phyloP scores from a whole-genome alignment of 2,329 filamentous ascomycete species.

The Claviceps sp. region DNA sequence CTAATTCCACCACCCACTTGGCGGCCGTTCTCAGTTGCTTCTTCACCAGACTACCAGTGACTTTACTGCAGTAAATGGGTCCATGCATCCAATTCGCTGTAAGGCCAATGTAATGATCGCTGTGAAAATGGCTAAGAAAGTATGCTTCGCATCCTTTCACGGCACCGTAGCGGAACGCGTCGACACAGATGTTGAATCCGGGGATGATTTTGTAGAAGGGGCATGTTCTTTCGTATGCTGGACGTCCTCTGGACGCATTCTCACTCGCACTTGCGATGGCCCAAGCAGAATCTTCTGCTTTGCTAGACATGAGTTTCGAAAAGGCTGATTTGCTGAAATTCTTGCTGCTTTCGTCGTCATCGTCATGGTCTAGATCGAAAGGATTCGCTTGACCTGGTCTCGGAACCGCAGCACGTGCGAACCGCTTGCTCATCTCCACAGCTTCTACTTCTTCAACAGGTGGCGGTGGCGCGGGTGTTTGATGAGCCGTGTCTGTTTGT shows the following conservation, averaged over 20 bases:
- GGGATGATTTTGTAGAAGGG: slow-evolving; percentile 98
- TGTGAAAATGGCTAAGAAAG: slow-evolving; percentile 95
- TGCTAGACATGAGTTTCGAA: slow-evolving; percentile 80
- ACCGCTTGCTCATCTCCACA: slow-evolving; percentile 38
- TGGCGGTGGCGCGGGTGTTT: slow-evolving; percentile 3
- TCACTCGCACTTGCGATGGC: slow-evolving; percentile 71
- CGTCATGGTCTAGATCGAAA: slow-evolving; percentile 38
- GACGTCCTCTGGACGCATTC: slow-evolving; percentile 64
- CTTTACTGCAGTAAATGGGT: slow-evolving; percentile 89
- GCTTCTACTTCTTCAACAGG: slow-evolving; percentile 18
- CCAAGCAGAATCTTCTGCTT: slow-evolving; percentile 87
- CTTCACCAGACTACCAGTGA: slow-evolving; percentile 79
- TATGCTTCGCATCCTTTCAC: slow-evolving; percentile 88
- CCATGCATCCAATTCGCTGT: slow-evolving; percentile 83
- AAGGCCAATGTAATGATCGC: slow-evolving; percentile 89
- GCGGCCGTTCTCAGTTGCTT: slow-evolving; percentile 76
- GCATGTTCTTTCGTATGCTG: slow-evolving; percentile 78
- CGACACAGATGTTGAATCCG: slow-evolving; percentile 82
- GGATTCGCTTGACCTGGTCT: slow-evolving; percentile 73
- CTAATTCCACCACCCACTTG: slow-evolving; percentile 71
- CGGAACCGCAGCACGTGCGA: slow-evolving; percentile 55
- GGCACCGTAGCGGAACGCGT: slow-evolving; percentile 90
- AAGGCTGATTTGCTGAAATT: slow-evolving; percentile 56
- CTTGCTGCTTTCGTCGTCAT: slow-evolving; percentile 14
- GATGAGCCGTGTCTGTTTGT: slow-evolving; percentile 21